Evolutionary conservation across 2,329 filamentous ascomycete genomes (phyloP).

Genomic region (Pseudogymnoascus sp.): DNA sequence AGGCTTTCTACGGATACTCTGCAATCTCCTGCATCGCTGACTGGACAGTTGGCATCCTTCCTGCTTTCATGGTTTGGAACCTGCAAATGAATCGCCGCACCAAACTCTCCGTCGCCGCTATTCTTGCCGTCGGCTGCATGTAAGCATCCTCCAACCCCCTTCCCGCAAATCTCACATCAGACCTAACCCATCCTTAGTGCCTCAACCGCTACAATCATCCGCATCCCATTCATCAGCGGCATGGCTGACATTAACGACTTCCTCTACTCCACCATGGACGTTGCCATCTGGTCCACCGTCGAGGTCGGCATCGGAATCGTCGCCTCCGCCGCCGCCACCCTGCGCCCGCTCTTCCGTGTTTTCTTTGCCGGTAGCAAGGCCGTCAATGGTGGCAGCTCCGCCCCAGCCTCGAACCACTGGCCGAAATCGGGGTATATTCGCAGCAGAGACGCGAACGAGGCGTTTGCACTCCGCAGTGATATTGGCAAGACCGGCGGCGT

Average conservation of each 20-base stretch:
- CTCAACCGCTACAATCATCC: conserved; percentile 34
- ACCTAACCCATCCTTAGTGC: conserved; percentile 23
- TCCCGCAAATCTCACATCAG: background rate
- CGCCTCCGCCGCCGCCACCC: conserved; percentile 38
- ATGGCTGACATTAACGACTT: conserved; percentile 31
- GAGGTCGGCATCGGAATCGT: conserved; percentile 41
- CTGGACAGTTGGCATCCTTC: conserved; percentile 40
- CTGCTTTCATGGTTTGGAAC: conserved; percentile 42
- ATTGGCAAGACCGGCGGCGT: background rate
- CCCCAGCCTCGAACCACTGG: background rate
- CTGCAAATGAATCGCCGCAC: conserved; percentile 39
- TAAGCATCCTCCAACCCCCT: conserved; percentile 23
- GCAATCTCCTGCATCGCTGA: conserved; percentile 38
- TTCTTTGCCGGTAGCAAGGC: conserved; percentile 16
- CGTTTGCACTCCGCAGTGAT: background rate
- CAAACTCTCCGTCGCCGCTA: conserved; percentile 37
- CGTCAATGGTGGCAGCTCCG: background rate
- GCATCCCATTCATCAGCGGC: conserved; percentile 34
- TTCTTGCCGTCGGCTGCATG: conserved; percentile 43
- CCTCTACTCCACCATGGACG: conserved; percentile 30
- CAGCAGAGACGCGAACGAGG: background rate
- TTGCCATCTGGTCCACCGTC: conserved; percentile 41
- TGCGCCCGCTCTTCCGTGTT: conserved; percentile 34
- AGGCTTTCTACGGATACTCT: conserved; percentile 38
- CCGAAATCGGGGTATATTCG: conserved; percentile 3